phyloP scores from a whole-genome alignment of 495 filamentous ascomycete species.

The Penicillium salamii region DNA sequence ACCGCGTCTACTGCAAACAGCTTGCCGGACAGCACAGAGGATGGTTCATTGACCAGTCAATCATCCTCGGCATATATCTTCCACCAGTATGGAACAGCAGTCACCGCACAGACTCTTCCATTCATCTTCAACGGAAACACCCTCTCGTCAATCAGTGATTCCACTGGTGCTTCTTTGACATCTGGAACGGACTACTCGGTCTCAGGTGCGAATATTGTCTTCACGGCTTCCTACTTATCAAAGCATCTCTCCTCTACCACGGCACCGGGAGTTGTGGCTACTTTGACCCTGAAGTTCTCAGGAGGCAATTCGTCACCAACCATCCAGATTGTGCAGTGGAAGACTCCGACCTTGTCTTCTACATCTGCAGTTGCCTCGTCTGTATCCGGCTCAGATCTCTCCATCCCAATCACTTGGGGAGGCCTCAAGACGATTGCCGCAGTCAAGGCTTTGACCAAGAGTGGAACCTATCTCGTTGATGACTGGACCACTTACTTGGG shows the following conservation, averaged over 20 bases:
- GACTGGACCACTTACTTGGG: conserved; percentile 57
- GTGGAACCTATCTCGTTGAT: conserved; percentile 52
- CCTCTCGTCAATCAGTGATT: conserved; percentile 42
- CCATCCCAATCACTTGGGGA: conserved; percentile 51
- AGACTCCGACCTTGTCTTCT: conserved; percentile 38
- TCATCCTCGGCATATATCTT: conserved; percentile 53
- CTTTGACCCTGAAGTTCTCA: conserved; percentile 51
- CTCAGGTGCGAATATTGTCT: conserved; percentile 41
- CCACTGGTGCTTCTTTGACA: conserved; percentile 28
- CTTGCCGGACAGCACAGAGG: conserved; percentile 52
- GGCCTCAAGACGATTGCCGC: conserved; percentile 48
- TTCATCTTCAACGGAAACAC: conserved; percentile 57
- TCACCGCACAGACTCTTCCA: conserved; percentile 39
- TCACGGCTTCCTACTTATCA: conserved; percentile 47
- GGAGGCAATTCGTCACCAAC: conserved; percentile 40
- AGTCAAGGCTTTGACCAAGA: conserved; percentile 50
- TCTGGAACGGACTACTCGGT: conserved; percentile 45
- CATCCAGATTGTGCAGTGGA: conserved; percentile 51
- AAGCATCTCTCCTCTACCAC: conserved; percentile 37
- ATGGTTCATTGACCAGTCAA: conserved; percentile 43
- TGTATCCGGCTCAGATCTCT: conserved; percentile 42
- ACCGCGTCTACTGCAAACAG: conserved; percentile 44
- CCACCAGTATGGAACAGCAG: conserved; percentile 46
- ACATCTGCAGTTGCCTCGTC: conserved; percentile 38
- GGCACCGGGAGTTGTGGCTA: conserved; percentile 43